Evolutionary conservation across 495 filamentous ascomycete species (phyloP).

Genomic region (Physcia stellaris): DNA sequence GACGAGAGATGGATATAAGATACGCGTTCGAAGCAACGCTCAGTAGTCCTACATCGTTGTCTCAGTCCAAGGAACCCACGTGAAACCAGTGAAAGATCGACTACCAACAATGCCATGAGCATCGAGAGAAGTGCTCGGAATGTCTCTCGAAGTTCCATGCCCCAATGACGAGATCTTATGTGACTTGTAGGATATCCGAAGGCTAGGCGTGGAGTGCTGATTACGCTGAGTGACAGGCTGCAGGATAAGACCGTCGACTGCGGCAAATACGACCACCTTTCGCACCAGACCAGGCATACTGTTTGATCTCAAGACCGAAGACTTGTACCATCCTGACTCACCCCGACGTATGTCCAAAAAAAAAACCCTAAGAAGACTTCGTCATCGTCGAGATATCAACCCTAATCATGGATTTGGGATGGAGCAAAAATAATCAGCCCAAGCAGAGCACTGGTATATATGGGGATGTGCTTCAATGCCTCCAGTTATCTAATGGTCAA

Average conservation of each 20-base stretch:
- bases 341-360: too few species aligned
- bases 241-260: conserved; percentile 74
- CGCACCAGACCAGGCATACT: conserved; percentile 62
- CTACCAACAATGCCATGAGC: conserved; percentile 77
- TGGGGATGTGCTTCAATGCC: too few species aligned
- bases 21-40: conserved; percentile 64
- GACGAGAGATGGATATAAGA: conserved; percentile 68
- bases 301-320: too few species aligned
- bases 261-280: conserved; percentile 68
- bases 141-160: not conserved
- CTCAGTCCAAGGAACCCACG: conserved; percentile 1
- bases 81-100: conserved; percentile 9
- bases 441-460: too few species aligned
- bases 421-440: too few species aligned
- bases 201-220: conserved; percentile 24
- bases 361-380: too few species aligned
- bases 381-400: too few species aligned
- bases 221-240: conserved; percentile 48
- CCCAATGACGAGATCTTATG: conserved; percentile 36
- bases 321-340: too few species aligned
- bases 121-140: conserved; percentile 37
- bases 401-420: too few species aligned
- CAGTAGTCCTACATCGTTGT: conserved; percentile 42
- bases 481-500: too few species aligned
- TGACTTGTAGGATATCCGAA: conserved; percentile 66